Conservation (phyloP, 1,284 basidiomycete species). For the Ustilago trichophora region DNA sequence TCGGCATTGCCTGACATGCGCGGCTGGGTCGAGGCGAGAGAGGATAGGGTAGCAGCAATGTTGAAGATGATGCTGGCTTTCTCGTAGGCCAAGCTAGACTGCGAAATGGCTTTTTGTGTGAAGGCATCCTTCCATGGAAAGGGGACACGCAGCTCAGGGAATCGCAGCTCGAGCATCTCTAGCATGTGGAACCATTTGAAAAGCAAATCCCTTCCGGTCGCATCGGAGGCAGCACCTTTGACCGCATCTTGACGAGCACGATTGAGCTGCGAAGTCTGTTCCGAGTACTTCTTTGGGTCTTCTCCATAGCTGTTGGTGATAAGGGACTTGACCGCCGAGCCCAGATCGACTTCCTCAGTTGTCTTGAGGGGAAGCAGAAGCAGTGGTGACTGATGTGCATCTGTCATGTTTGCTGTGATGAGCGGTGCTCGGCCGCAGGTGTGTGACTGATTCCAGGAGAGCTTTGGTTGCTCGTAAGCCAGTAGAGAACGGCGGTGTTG, state of each 20-base stretch:
- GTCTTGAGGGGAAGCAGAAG: conserved; percentile 69
- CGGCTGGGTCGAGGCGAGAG: conserved; percentile 83
- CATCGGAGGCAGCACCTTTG: conserved; percentile 84
- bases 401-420: conserved; percentile 24
- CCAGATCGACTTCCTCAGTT: conserved; percentile 81
- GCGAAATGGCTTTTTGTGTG: conserved; percentile 86
- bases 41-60: conserved; percentile 90
- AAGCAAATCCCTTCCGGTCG: conserved; percentile 78
- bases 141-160: conserved; percentile 92
- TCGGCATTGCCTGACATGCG: conserved; percentile 69
- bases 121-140: conserved; percentile 97
- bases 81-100: conserved; percentile 96
- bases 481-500: no score
- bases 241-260: conserved; percentile 94
- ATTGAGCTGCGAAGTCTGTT: conserved; percentile 84
- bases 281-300: conserved; percentile 83
- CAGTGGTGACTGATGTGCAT: conserved; percentile 42
- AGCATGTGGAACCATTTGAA: conserved; percentile 99
- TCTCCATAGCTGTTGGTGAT: conserved; percentile 95
- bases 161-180: conserved; percentile 93
- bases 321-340: conserved; percentile 81
- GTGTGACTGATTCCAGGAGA: no score
- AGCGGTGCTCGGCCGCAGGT: background rate
- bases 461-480: no score
- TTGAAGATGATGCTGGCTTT: conserved; percentile 98